Evolutionary conservation across 2,329 filamentous ascomycete species (phyloP).

Genomic region (Venturia nashicola): DNA sequence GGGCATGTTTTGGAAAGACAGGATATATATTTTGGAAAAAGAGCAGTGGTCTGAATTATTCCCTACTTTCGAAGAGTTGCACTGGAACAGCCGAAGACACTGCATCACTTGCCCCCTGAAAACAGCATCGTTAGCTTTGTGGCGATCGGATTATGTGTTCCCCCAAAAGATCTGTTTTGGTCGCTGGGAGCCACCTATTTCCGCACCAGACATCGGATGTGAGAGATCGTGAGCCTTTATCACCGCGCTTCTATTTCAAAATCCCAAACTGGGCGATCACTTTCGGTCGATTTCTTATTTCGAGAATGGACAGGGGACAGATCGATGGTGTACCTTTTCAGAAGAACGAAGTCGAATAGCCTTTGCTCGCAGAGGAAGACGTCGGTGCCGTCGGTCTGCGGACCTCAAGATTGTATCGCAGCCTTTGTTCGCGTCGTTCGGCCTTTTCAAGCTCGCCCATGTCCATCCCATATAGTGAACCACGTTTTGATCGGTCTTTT

Average conservation of each 20-base stretch:
- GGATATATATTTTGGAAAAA: background rate
- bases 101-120: too few relatives aligned
- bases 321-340: background rate
- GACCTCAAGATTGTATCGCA: constrained; percentile 6
- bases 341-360: background rate
- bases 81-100: background rate
- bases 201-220: background rate
- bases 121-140: too few relatives aligned
- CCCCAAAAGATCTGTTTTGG: background rate
- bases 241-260: background rate
- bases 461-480: constrained; percentile 3
- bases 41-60: background rate
- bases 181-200: background rate
- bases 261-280: background rate
- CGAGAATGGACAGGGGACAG: background rate
- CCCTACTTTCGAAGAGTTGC: background rate
- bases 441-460: constrained; percentile 6
- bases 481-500: constrained; percentile 6
- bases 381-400: background rate
- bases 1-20: background rate
- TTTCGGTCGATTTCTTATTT: background rate
- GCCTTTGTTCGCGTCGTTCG: constrained; percentile 5
- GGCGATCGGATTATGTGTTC: too few relatives aligned
- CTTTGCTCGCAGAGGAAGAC: background rate
- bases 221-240: background rate